Conservation (phyloP, 2,329 filamentous ascomycete species). For the Epichloe coenophiala region DNA sequence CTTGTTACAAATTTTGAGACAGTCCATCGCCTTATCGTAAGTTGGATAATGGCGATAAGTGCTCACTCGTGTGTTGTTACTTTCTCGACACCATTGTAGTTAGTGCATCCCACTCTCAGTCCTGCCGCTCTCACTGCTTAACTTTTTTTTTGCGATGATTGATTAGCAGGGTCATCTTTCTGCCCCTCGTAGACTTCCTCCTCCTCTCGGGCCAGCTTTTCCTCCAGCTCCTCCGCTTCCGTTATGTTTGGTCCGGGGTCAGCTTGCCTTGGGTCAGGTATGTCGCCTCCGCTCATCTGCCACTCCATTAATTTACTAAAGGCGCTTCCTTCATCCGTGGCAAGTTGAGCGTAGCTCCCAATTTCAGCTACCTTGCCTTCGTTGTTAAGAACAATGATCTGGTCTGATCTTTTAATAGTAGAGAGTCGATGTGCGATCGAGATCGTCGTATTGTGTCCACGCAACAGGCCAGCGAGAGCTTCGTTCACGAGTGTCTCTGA, state of each 20-base stretch:
- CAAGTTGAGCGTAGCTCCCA: slow-evolving; percentile 69
- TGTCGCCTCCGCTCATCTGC: slow-evolving; percentile 84
- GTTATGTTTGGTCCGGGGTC: slow-evolving; percentile 29
- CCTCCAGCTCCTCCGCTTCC: slow-evolving; percentile 38
- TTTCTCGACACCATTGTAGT: too few species aligned
- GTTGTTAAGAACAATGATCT: slow-evolving; percentile 78
- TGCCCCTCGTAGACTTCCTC: not conserved
- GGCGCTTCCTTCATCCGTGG: slow-evolving; percentile 59
- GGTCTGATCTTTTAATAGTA: slow-evolving; percentile 91
- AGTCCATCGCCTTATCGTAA: too few species aligned
- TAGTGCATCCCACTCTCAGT: not conserved
- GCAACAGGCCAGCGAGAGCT: slow-evolving; percentile 66
- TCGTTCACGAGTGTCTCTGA: slow-evolving; percentile 94
- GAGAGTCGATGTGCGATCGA: slow-evolving; percentile 92
- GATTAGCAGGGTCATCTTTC: not conserved
- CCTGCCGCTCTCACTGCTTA: not conserved
- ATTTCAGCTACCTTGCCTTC: slow-evolving; percentile 86
- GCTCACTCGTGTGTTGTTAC: too few species aligned
- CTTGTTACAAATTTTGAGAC: too few species aligned
- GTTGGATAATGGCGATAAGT: too few species aligned
- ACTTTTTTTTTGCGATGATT: not conserved
- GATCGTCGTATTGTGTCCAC: slow-evolving; percentile 88
- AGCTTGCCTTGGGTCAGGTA: slow-evolving; percentile 25
- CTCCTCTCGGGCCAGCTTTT: slow-evolving; percentile 24
- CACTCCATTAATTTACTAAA: slow-evolving; percentile 97